Evolutionary conservation across 1,284 basidiomycete species (phyloP).

Genomic region (Fomitopsis betulina): DNA sequence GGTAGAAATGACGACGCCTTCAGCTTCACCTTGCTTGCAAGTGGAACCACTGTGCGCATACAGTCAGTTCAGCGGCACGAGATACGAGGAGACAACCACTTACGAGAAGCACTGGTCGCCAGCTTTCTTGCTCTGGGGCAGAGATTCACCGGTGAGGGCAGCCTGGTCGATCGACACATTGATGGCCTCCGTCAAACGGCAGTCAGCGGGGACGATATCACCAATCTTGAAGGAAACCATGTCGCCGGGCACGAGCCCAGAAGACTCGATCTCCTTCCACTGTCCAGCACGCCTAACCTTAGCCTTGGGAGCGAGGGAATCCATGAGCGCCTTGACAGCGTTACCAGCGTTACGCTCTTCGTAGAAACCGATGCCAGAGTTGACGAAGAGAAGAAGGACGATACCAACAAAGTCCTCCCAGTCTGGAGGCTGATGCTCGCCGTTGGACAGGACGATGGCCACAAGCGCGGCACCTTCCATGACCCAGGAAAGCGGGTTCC

Average conservation of each 20-base stretch:
- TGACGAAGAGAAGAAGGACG: slow-evolving; percentile 86
- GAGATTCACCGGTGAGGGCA: slow-evolving; percentile 93
- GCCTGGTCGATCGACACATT: slow-evolving; percentile 97
- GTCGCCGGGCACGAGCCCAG: slow-evolving; percentile 89
- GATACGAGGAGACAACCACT: slow-evolving; percentile 30
- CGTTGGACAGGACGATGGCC: slow-evolving; percentile 95
- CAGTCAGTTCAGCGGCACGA: slow-evolving; percentile 3
- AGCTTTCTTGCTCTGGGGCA: slow-evolving; percentile 86
- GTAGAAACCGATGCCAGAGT: slow-evolving; percentile 97
- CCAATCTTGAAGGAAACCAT: slow-evolving; percentile 96
- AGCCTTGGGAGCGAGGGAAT: slow-evolving; percentile 97
- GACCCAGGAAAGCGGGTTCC: slow-evolving; percentile 99
- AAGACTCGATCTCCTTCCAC: slow-evolving; percentile 88
- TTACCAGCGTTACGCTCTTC: slow-evolving; percentile 97
- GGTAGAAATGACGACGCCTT: slow-evolving; percentile 95
- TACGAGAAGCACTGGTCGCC: slow-evolving; percentile 96
- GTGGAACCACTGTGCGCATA: slow-evolving; percentile 73
- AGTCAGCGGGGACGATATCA: slow-evolving; percentile 94
- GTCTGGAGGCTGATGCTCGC: slow-evolving; percentile 82
- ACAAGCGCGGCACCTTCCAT: slow-evolving; percentile 98
- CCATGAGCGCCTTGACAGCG: slow-evolving; percentile 99
- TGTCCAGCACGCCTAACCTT: slow-evolving; percentile 80
- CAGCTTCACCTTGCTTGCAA: slow-evolving; percentile 96
- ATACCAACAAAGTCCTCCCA: slow-evolving; percentile 99
- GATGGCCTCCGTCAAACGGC: slow-evolving; percentile 91